These are phyloP conservation scores for Acrasis kona DNA, from an alignment of 78 protist genomes.

Conservation along the genomic window DNA sequence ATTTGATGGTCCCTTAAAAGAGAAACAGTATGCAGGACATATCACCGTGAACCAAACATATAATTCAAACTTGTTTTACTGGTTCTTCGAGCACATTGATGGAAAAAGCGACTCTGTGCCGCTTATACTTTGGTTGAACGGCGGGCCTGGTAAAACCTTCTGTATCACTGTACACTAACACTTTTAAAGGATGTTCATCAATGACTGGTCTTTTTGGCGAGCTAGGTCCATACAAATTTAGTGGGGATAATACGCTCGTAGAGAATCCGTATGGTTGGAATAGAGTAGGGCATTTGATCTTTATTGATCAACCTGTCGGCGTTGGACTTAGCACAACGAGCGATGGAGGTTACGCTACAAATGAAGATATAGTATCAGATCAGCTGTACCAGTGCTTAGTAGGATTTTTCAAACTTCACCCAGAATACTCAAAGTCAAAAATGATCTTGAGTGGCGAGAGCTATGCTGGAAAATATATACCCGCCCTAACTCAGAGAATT, in stretches of 20 bases:
- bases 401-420: neutral
- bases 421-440: neutral
- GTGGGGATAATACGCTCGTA: neutral
- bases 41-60: no score
- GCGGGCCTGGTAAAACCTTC: no score
- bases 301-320: neutral
- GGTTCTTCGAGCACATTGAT: no score
- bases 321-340: neutral
- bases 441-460: neutral
- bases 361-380: no score
- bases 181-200: conserved; percentile 40
- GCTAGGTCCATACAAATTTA: conserved; percentile 23
- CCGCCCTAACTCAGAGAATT: neutral
- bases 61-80: no score
- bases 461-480: neutral
- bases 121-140: no score
- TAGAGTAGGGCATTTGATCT: neutral
- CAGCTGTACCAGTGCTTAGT: neutral
- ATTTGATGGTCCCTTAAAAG: no score
- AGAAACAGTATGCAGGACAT: no score
- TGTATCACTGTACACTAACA: no score
- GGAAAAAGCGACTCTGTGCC: no score
- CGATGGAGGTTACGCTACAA: no score
- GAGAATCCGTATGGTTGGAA: neutral
- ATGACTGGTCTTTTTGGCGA: conserved; percentile 26